Evolutionary conservation across 805 yeast genomes (phyloP).

Genomic region (Grigorovia humatica): DNA sequence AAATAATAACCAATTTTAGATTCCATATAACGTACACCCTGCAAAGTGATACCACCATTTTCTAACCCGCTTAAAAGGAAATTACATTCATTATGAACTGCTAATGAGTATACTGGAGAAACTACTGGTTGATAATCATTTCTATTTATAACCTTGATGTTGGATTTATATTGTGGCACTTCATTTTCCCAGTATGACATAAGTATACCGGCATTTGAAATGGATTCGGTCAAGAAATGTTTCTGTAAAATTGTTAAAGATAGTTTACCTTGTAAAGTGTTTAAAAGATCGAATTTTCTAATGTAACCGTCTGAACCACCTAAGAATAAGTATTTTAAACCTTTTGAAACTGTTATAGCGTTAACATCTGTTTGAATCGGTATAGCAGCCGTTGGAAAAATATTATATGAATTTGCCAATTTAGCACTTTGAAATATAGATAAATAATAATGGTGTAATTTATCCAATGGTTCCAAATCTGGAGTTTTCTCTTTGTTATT

Average conservation of each 20-base stretch:
- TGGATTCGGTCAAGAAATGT: slow-evolving; percentile 79
- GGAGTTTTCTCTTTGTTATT: slow-evolving; percentile 4
- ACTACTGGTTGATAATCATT: slow-evolving; percentile 43
- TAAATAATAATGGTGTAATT: slow-evolving; percentile 25
- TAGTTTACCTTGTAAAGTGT: slow-evolving; percentile 75
- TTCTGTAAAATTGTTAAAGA: slow-evolving; percentile 86
- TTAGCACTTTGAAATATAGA: slow-evolving; percentile 36
- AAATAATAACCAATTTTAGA: slow-evolving; percentile 76
- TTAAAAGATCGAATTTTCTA: slow-evolving; percentile 77
- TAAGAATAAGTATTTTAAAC: slow-evolving; percentile 77
- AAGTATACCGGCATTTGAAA: slow-evolving; percentile 75
- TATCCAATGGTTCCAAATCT: slow-evolving; percentile 5
- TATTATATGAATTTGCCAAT: slow-evolving; percentile 49
- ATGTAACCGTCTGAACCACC: slow-evolving; percentile 96
- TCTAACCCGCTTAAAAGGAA: slow-evolving; percentile 79
- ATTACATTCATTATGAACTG: slow-evolving; percentile 68
- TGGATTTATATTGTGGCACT: slow-evolving; percentile 53
- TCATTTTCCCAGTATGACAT: slow-evolving; percentile 93
- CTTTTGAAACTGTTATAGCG: slow-evolving; percentile 64
- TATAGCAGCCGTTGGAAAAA: slow-evolving; percentile 78
- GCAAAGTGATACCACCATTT: slow-evolving; percentile 79
- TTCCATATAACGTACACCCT: slow-evolving; percentile 72
- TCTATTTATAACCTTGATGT: slow-evolving; percentile 25
- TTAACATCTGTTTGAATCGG: slow-evolving; percentile 75
- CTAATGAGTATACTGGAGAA: slow-evolving; percentile 83